Base-by-base conservation (phyloP, 495 filamentous ascomycete genomes). In the Xylaria sp. region DNA sequence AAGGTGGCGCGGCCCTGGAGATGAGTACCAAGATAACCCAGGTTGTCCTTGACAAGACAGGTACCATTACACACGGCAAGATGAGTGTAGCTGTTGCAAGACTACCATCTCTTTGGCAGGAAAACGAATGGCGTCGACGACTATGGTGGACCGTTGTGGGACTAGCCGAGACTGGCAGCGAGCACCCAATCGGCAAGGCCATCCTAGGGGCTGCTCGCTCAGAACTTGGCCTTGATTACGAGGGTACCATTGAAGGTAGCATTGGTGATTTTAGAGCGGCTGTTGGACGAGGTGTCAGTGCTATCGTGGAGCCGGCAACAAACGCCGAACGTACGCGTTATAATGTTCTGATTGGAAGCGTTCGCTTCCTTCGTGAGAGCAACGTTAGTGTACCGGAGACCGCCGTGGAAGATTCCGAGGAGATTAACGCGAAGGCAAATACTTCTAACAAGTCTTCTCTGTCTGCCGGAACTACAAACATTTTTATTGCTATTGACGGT, bases 1-100 rank as follows among this genome's bases (percentile, higher is more conserved):
- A 99, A 78, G 95, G 97, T 63, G 96, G 96, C 35, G 95, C 93
- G 48, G 93, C 95, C 35, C 84, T 99, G 17, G 96, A 99, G 81
- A 95, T 89, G 3, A 93, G 95, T 0, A 99, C 95, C 4, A 95
- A 93, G 76, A 87, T 99, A 75, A 95, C 89, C 19, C 92, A 97
- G 68, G 88, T 98, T 52, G 94, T 99, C n/a, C 90, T 98, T n/a
- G 96, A 99, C 82, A 99, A 99, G 85, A 99, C 96, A 5, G 96
- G 96, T 35, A 99, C 96, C 2, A 84, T 99, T 73, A 99, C 96
- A 0, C 89, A 94, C 67, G 96, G 96, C 0, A 94, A 93, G 79
- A 98, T 99, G 96, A 94, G 86, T 70, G 95, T 98, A 33, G 90
- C 93, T 29, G 88, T 91, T 69, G 82, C 85, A 24, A 88, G 88